phyloP scores from a whole-genome alignment of 2,329 filamentous ascomycete genomes.

The Neonectria coccinea region DNA sequence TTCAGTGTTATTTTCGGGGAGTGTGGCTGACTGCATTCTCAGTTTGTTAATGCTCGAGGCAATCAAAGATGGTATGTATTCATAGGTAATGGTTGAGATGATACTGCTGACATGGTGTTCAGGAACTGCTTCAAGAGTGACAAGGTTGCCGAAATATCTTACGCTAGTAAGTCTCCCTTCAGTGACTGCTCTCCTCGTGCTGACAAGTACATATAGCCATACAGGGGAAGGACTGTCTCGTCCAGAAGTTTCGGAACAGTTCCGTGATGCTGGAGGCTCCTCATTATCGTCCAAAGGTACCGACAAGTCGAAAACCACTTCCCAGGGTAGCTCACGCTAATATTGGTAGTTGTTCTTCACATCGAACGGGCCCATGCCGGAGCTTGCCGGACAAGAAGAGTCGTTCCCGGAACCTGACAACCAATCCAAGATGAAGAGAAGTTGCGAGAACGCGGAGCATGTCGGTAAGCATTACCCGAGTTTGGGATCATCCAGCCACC shows the following conservation, averaged over 20 bases:
- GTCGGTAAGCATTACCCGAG: conserved; percentile 69
- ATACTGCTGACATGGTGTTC: conserved; percentile 19
- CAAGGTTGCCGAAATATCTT: conserved; percentile 91
- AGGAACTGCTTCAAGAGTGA: conserved; percentile 86
- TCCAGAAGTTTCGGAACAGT: conserved; percentile 97
- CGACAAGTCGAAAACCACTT: not conserved
- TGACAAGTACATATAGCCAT: conserved; percentile 70
- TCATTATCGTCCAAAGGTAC: conserved; percentile 86
- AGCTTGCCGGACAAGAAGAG: conserved; percentile 76
- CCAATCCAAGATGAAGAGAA: conserved; percentile 86
- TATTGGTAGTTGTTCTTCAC: conserved; percentile 63
- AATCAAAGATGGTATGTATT: conserved; percentile 74
- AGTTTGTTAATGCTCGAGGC: conserved; percentile 78
- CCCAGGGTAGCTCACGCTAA: conserved; percentile 11
- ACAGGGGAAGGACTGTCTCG: conserved; percentile 89
- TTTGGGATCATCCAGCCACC: not conserved
- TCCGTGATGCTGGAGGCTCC: conserved; percentile 91
- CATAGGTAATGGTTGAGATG: not conserved
- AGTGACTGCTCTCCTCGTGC: not conserved
- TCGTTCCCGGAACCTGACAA: conserved; percentile 85
- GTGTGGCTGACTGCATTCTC: conserved; percentile 37
- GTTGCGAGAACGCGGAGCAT: conserved; percentile 86
- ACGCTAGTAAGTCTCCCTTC: conserved; percentile 78
- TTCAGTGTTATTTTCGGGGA: not conserved
- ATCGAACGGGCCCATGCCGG: conserved; percentile 59